phyloP scores from a whole-genome alignment of 305 asterid genomes.

The Solanum aculeatissimum region DNA sequence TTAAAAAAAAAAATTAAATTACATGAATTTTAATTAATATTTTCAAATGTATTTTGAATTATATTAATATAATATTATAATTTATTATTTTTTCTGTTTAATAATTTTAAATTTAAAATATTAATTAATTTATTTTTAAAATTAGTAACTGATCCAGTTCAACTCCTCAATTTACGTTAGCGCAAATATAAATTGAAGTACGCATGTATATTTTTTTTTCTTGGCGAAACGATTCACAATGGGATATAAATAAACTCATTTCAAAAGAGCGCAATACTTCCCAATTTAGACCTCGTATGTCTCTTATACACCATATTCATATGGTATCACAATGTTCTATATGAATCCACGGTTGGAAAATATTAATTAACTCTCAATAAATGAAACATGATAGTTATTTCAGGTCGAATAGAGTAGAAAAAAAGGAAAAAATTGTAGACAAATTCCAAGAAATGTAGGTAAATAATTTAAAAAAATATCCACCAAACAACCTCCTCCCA shows the following conservation, averaged over 20 bases:
- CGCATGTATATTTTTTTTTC: neutral
- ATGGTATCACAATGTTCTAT: neutral
- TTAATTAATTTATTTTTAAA: too few relatives aligned
- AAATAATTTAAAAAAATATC: neutral
- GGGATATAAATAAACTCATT: neutral
- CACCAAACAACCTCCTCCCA: neutral
- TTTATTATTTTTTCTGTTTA: too few relatives aligned
- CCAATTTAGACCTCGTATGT: neutral
- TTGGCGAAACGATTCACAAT: neutral
- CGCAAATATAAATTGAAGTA: too few relatives aligned
- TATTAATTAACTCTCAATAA: neutral
- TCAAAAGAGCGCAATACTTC: neutral
- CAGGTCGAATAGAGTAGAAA: accelerated
- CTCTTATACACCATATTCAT: neutral
- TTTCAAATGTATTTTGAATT: neutral
- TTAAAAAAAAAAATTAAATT: neutral
- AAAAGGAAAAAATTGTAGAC: neutral
- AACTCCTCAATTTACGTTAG: too few relatives aligned
- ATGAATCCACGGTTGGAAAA: neutral
- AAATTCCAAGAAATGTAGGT: neutral
- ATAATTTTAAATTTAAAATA: too few relatives aligned
- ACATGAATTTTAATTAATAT: neutral
- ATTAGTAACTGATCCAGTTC: too few relatives aligned
- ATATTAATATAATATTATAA: neutral
- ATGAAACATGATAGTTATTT: neutral